phyloP scores from a whole-genome alignment of 768 basidiomycete species.

The Mycena capillaripes region DNA sequence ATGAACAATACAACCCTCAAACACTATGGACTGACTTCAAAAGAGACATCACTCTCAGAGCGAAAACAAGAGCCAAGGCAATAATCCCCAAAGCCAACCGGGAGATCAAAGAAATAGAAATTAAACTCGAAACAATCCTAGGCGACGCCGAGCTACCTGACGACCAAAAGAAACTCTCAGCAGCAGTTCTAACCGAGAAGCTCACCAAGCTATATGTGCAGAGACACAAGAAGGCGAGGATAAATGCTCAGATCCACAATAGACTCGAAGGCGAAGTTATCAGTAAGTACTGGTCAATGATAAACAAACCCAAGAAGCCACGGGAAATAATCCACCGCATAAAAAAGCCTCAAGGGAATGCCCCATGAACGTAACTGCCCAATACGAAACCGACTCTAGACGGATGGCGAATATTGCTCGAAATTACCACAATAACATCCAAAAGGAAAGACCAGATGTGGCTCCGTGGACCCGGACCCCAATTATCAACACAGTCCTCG shows the following conservation, averaged over 20 bases:
- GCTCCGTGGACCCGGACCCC: too few species aligned
- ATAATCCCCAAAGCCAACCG: too few species aligned
- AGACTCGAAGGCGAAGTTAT: conserved; percentile 1
- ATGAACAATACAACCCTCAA: background rate
- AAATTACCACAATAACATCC: too few species aligned
- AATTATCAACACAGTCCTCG: too few species aligned
- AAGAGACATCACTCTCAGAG: too few species aligned
- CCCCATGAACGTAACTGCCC: background rate
- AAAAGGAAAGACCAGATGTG: too few species aligned
- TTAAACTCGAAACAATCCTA: background rate
- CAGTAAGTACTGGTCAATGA: conserved; percentile 1
- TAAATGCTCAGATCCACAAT: background rate
- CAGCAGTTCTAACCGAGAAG: background rate
- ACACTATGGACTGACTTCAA: background rate
- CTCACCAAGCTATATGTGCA: background rate
- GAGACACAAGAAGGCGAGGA: background rate
- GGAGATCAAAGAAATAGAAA: too few species aligned
- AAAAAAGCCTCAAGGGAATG: background rate
- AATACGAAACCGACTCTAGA: too few species aligned
- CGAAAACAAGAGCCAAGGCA: too few species aligned
- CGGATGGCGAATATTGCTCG: too few species aligned
- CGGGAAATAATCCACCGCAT: background rate
- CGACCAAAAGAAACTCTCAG: background rate
- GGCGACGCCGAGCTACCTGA: background rate
- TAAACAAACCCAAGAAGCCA: background rate